phyloP scores from a whole-genome alignment of 2,329 filamentous ascomycete species.

The Teratosphaeria gauchensis region DNA sequence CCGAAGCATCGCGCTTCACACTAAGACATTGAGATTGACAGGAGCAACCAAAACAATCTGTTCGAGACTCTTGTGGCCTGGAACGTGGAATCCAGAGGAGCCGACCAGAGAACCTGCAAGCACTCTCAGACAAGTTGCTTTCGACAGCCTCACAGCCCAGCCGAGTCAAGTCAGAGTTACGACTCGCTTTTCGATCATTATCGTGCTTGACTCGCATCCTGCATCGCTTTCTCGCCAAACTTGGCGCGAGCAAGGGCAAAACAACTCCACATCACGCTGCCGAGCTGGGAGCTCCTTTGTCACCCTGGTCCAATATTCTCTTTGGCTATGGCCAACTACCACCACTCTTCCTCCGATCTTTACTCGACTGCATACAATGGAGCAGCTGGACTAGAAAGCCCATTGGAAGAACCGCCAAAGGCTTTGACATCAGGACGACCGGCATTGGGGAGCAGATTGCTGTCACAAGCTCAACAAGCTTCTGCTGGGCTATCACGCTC shows the following conservation, averaged over 20 bases:
- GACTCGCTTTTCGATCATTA: background rate
- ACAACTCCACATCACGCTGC: background rate
- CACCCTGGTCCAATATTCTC: background rate
- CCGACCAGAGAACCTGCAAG: background rate
- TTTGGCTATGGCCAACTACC: background rate
- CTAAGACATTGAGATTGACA: background rate
- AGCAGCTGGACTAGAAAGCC: constrained; percentile 9
- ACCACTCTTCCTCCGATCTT: background rate
- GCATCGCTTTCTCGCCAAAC: background rate
- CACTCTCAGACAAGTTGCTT: background rate
- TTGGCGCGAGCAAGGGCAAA: background rate
- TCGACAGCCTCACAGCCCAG: background rate
- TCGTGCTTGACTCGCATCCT: background rate
- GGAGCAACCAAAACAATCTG: background rate
- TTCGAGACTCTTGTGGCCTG: background rate
- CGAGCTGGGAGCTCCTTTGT: background rate
- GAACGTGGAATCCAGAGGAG: background rate
- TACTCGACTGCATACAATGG: constrained; percentile 16
- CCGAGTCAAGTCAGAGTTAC: background rate
- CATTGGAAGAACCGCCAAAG: constrained; percentile 5
- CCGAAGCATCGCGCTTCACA: background rate
- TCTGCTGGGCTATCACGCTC: constrained; percentile 22
- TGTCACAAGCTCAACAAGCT: constrained; percentile 18
- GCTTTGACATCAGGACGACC: constrained; percentile 11
- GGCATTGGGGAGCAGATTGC: constrained; percentile 16